phyloP scores from a whole-genome alignment of 805 yeast species.

The Wickerhamomyces tratensis region DNA sequence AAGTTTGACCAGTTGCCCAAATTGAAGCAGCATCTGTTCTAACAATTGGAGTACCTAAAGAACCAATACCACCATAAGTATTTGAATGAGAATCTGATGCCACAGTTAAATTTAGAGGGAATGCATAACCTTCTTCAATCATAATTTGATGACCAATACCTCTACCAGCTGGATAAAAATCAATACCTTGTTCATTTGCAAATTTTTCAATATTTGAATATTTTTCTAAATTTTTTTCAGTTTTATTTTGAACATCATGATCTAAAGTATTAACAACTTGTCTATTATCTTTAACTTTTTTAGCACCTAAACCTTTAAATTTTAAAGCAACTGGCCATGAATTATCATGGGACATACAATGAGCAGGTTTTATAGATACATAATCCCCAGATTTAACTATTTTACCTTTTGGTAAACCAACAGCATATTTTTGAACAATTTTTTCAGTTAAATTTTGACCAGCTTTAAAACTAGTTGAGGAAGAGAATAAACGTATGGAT shows the following conservation, averaged over 20 bases:
- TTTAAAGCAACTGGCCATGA: conserved; percentile 99
- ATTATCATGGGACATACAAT: conserved; percentile 99
- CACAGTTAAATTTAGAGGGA: conserved; percentile 86
- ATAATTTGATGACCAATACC: conserved; percentile 99
- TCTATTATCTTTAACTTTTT: conserved; percentile 67
- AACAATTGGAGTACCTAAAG: conserved; percentile 95
- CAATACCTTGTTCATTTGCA: conserved; percentile 85
- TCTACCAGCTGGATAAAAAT: conserved; percentile 97
- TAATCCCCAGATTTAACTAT: conserved; percentile 84
- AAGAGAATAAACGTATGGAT: conserved; percentile 13
- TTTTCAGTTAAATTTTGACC: conserved; percentile 89
- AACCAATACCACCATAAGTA: conserved; percentile 95
- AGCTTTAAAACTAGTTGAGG: conserved; percentile 5
- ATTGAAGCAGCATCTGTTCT: conserved; percentile 98
- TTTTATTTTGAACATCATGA: conserved; percentile 94
- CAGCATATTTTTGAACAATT: conserved; percentile 89
- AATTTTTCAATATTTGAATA: conserved; percentile 83
- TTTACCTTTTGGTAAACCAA: conserved; percentile 70
- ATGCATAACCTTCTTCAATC: conserved; percentile 98
- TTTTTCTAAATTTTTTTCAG: conserved; percentile 81
- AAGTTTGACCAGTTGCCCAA: conserved; percentile 99
- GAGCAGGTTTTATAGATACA: conserved; percentile 90
- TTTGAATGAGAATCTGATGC: conserved; percentile 98
- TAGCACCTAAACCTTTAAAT: conserved; percentile 91
- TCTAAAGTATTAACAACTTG: conserved; percentile 96